Conservation (phyloP, 2,329 filamentous ascomycete species). For the Fusarium albidum region DNA sequence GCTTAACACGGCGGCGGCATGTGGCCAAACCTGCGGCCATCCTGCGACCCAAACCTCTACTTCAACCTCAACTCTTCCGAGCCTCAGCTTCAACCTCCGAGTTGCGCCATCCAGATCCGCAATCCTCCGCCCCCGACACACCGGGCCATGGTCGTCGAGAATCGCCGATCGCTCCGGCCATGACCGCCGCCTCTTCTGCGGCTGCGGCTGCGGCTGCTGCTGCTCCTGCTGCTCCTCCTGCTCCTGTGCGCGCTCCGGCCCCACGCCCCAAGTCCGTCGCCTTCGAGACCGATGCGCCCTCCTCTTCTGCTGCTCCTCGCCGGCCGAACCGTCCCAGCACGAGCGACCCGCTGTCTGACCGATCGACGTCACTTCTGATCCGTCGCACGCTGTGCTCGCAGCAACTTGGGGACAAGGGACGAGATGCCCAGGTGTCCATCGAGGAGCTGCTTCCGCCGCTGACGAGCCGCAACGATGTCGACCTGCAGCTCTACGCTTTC, state of each 20-base stretch:
- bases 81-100: conserved; percentile 10
- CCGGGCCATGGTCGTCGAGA: conserved; percentile 40
- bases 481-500: conserved; percentile 91
- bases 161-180: conserved; percentile 35
- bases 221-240: conserved; percentile 28
- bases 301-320: conserved; percentile 41
- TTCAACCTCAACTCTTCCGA: conserved; percentile 29
- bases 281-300: conserved; percentile 35
- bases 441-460: conserved; percentile 87
- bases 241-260: conserved; percentile 32
- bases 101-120: background rate
- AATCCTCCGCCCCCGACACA: conserved; percentile 2
- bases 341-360: conserved; percentile 72
- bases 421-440: conserved; percentile 62
- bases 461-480: conserved; percentile 93
- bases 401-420: conserved; percentile 65
- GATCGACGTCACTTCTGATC: conserved; percentile 81
- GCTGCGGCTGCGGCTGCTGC: conserved; percentile 33
- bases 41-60: conserved; percentile 24
- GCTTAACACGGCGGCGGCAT: conserved; percentile 27
- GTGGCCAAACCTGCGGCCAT: conserved; percentile 32
- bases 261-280: conserved; percentile 36
- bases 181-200: conserved; percentile 38
- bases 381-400: conserved; percentile 85
- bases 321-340: conserved; percentile 45